A percentile compares a stretch with the other conserved stretches of the same genome.
phyloP scores from a whole-genome alignment of 495 filamentous ascomycete genomes.

The Penicillium atrosanguineum region DNA sequence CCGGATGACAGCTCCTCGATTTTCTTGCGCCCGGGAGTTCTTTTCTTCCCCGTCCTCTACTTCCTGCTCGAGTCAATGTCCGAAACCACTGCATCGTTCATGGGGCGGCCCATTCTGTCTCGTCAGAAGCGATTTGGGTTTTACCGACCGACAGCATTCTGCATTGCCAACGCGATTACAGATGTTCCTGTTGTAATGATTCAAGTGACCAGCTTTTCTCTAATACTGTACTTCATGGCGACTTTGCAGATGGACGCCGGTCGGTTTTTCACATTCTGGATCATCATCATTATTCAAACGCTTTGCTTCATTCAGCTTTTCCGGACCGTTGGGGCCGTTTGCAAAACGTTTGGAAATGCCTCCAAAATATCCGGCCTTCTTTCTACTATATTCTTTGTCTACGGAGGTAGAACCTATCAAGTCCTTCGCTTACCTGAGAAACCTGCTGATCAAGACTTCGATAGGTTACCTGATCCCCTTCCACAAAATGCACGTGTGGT shows the following conservation, averaged over 20 bases:
- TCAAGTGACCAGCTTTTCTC: conserved; percentile 66
- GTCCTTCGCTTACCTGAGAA: neutral
- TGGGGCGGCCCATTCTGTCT: conserved; percentile 43
- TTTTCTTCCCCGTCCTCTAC: conserved; percentile 41
- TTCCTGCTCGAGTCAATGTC: conserved; percentile 39
- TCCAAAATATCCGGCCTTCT: conserved; percentile 74
- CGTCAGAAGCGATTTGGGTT: conserved; percentile 60
- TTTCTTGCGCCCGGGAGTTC: conserved; percentile 38
- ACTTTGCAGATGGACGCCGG: conserved; percentile 65
- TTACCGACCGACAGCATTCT: conserved; percentile 74
- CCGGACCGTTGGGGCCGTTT: conserved; percentile 71
- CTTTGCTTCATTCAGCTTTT: conserved; percentile 75
- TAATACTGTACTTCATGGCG: conserved; percentile 81
- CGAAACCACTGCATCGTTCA: conserved; percentile 39
- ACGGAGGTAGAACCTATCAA: conserved; percentile 56
- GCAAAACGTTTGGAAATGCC: conserved; percentile 80
- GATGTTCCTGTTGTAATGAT: conserved; percentile 67
- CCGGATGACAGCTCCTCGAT: conserved; percentile 36
- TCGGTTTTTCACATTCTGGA: conserved; percentile 74
- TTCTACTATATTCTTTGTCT: conserved; percentile 77
- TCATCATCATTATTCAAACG: conserved; percentile 67
- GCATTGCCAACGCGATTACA: conserved; percentile 75
- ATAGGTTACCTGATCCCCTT: conserved; percentile 85
- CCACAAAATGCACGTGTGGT: conserved; percentile 72
- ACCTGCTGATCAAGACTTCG: conserved; percentile 40